A percentile compares a stretch with the other conserved stretches of the same genome.
These are phyloP conservation scores for Albizia julibrissin DNA, from an alignment of 306 rosid species.

Conservation along the genomic window DNA sequence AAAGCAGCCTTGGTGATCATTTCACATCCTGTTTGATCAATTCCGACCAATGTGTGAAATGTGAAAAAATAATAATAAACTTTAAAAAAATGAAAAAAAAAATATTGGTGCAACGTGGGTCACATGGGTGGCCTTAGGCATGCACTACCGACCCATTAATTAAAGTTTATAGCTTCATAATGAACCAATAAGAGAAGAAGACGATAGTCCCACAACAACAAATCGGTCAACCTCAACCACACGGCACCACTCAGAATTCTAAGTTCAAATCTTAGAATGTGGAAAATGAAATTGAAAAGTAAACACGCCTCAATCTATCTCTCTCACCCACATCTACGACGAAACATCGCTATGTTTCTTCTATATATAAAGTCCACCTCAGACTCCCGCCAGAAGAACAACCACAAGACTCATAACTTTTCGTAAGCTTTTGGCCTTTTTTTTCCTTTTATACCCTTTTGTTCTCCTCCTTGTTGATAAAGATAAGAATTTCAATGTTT, in stretches of 20 bases:
- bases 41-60: background rate
- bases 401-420: background rate
- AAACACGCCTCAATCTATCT: background rate
- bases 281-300: background rate
- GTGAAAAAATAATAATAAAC: background rate
- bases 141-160: conserved; percentile 5
- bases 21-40: background rate
- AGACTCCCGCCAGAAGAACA: background rate
- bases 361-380: background rate
- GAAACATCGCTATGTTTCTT: background rate
- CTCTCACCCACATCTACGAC: background rate
- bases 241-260: background rate
- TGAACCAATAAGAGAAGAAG: background rate
- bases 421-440: background rate
- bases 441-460: conserved; percentile 10
- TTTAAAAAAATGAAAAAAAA: background rate
- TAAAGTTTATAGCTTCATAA: background rate
- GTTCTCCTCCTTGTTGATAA: conserved; percentile 2
- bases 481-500: conserved; percentile 3
- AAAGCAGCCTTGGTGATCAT: background rate
- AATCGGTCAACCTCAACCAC: background rate
- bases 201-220: background rate
- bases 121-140: background rate
- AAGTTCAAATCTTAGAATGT: background rate
- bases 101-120: background rate